Evolutionary conservation across 1,139 yeast genomes (phyloP).

Genomic region (Sugiyamaella grinbergsii): DNA sequence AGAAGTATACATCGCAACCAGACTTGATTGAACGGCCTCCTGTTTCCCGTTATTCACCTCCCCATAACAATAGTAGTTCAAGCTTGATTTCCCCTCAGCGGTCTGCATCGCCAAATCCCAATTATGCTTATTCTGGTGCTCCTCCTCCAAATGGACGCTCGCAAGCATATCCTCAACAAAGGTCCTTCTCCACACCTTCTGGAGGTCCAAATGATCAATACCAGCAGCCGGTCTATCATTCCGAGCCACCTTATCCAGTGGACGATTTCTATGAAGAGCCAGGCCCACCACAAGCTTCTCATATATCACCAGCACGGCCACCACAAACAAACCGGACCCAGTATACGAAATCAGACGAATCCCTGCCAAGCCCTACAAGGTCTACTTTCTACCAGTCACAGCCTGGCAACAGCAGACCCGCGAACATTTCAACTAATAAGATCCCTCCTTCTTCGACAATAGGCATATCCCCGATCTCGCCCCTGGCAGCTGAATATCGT

Average conservation of each 20-base stretch:
- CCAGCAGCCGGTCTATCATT: neutral
- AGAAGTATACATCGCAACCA: constrained; percentile 26
- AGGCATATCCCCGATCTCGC: constrained; percentile 29
- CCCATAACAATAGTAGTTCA: constrained; percentile 15
- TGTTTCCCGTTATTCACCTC: constrained; percentile 15
- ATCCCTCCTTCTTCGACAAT: constrained; percentile 34
- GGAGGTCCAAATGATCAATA: constrained; percentile 1
- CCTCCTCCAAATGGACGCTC: constrained; percentile 18
- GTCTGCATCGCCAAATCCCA: constrained; percentile 24
- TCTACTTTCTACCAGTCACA: constrained; percentile 11
- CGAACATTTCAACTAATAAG: constrained; percentile 34
- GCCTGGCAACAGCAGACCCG: constrained; percentile 10
- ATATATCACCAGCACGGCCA: constrained; percentile 10
- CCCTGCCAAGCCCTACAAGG: constrained; percentile 28
- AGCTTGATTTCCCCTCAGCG: constrained; percentile 17
- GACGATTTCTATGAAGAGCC: constrained; percentile 7
- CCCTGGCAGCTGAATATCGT: constrained; percentile 33
- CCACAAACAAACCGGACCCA: constrained; percentile 6
- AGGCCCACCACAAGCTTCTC: constrained; percentile 5
- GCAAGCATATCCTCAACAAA: neutral
- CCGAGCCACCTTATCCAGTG: constrained; percentile 13
- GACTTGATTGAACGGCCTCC: constrained; percentile 26
- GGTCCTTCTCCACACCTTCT: neutral
- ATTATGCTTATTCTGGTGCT: constrained; percentile 12
- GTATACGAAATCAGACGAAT: constrained; percentile 10